Percentiles rank a stretch among this genome's conserved stretches.
Conservation (phyloP, 2,329 filamentous ascomycete species). For the Verticillium alfalfae region DNA sequence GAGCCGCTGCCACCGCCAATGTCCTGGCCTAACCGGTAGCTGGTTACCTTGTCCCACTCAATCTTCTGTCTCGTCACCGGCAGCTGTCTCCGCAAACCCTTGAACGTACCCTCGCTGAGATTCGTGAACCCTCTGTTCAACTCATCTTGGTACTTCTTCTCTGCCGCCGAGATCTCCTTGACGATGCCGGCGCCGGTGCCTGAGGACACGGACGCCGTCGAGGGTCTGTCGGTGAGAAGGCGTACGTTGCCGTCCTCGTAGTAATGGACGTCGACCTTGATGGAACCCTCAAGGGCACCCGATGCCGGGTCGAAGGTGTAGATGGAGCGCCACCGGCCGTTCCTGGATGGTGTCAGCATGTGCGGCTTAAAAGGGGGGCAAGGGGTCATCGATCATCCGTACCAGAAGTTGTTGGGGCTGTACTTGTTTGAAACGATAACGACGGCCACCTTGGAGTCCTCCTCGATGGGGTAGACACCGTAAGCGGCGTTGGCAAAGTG, state of each 20-base stretch:
- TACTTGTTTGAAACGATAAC: conserved; percentile 94
- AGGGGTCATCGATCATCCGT: conserved; percentile 15
- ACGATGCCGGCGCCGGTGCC: conserved; percentile 63
- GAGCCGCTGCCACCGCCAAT: conserved; percentile 66
- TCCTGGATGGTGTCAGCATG: conserved; percentile 48
- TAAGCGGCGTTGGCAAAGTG: conserved; percentile 81
- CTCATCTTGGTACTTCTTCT: conserved; percentile 95
- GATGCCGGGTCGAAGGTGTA: conserved; percentile 74
- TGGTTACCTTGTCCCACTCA: conserved; percentile 97
- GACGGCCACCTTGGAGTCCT: conserved; percentile 71
- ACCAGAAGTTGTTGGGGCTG: conserved; percentile 97
- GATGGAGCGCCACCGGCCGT: conserved; percentile 89
- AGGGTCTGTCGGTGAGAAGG: conserved; percentile 78
- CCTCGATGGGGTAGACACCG: conserved; percentile 75
- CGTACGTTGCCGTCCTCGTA: conserved; percentile 99
- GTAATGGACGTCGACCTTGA: conserved; percentile 97
- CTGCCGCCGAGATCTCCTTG: conserved; percentile 69
- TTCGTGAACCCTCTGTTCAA: conserved; percentile 84
- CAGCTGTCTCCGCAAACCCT: conserved; percentile 83
- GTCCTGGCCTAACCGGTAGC: conserved; percentile 80
- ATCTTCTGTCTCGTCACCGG: conserved; percentile 98
- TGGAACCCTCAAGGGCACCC: conserved; percentile 64
- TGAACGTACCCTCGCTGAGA: conserved; percentile 92
- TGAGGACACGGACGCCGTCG: conserved; percentile 56
- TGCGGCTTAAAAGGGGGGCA: background rate